Conservation (phyloP, 352 stramenopile genomes). For the Phytophthora litchii region DNA sequence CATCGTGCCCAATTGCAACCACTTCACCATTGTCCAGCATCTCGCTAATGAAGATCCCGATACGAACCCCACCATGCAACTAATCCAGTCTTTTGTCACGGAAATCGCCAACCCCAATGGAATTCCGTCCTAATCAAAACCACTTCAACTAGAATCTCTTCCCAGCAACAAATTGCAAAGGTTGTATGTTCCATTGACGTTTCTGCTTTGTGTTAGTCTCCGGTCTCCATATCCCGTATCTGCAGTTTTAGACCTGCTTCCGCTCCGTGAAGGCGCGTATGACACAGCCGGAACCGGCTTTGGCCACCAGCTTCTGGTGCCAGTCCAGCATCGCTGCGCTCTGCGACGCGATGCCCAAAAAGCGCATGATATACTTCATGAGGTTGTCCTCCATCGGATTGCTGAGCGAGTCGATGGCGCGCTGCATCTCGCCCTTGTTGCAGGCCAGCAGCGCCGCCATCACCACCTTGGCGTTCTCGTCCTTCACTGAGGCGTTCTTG, state of each 20-base stretch:
- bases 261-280: constrained; percentile 89
- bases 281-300: constrained; percentile 87
- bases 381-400: constrained; percentile 77
- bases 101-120: constrained; percentile 15
- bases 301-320: constrained; percentile 86
- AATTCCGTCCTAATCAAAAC: constrained; percentile 8
- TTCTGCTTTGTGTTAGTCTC: constrained; percentile 13
- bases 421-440: constrained; percentile 90
- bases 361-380: constrained; percentile 91
- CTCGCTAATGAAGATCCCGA: constrained; percentile 44
- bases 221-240: not conserved
- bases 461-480: constrained; percentile 82
- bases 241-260: constrained; percentile 78
- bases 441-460: constrained; percentile 76
- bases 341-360: constrained; percentile 73
- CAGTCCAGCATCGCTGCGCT: constrained; percentile 87
- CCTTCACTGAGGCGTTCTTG: constrained; percentile 68
- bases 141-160: constrained; percentile 5
- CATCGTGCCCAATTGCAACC: constrained; percentile 58
- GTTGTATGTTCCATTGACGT: constrained; percentile 17
- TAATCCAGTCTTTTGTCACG: constrained; percentile 55
- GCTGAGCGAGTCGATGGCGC: constrained; percentile 73
- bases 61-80: constrained; percentile 44
- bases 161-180: constrained; percentile 25
- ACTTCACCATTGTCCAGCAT: constrained; percentile 77